Evolutionary conservation across 2,329 filamentous ascomycete species (phyloP), one percentile per base, ranked within the genome.

Genomic region (Xylariomycetidae sp.): DNA sequence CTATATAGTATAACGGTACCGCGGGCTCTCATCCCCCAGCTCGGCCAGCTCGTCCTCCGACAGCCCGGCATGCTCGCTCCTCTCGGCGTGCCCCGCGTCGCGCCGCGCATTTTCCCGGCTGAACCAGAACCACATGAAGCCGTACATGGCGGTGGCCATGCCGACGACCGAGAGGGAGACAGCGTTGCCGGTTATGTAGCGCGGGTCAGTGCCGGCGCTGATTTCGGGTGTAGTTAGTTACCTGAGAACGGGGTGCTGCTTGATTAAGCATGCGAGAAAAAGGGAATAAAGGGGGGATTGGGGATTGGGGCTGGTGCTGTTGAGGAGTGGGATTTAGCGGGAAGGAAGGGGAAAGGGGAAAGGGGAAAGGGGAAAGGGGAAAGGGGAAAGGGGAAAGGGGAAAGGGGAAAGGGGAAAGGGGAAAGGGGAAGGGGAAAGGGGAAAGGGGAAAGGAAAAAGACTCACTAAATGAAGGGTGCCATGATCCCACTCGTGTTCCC

Each of bases 401-500:
- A n/a, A n/a, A n/a, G n/a, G n/a, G n/a, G n/a, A n/a, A n/a, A n/a
- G n/a, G n/a, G n/a, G n/a, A n/a, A n/a, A n/a, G n/a, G n/a, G n/a
- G n/a, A n/a, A n/a, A n/a, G n/a, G n/a, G n/a, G n/a, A n/a, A n/a
- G n/a, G n/a, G 10, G 29, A 11, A 35, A 19, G 18, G 26, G 16
- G 16, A 25, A 20, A 16, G 17, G 17, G 23, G 4, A 7, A 11
- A 18, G 12, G 16, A 23, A 10, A 14, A 9, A 33, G 6, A 50
- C 57, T 38, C 42, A 61, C 57, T 72, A 73, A 34, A 84, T 76
- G 47, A 86, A 88, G 0, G 81, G 76, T 4, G 80, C 73, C 78
- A 87, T 82, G 43, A 88, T 82, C 3, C 85, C 85, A 9, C 78
- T 73, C 12, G 70, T 67, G 43, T 88, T 88, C 3, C 82, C 83